Percentiles rank a stretch among this genome's conserved stretches.
Conservation (phyloP, 2,329 filamentous ascomycete species). For the Phaeosphaeriaceae sp. region DNA sequence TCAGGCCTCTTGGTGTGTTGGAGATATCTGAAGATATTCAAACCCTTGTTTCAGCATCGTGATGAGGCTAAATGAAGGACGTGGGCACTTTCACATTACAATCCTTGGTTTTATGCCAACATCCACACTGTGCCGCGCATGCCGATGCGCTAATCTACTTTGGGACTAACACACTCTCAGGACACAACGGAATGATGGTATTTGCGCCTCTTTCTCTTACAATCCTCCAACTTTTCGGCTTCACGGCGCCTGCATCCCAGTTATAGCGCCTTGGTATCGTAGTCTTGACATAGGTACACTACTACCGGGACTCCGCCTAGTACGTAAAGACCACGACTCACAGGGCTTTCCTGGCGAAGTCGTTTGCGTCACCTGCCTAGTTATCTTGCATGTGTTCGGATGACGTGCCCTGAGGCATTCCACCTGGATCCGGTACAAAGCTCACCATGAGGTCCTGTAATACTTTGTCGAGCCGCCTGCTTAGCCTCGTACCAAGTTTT, state of each 20-base stretch:
- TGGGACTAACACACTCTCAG: constrained; percentile 25
- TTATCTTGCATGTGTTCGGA: constrained; percentile 1
- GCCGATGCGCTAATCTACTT: constrained; percentile 10
- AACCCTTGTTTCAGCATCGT: background rate
- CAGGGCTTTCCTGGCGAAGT: constrained; percentile 12
- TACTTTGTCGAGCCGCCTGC: too few relatives aligned
- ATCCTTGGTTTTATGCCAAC: constrained; percentile 14
- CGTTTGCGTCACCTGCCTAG: constrained; percentile 16
- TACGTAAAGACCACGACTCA: constrained; percentile 25
- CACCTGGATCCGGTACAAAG: constrained; percentile 9
- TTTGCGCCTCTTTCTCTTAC: constrained; percentile 38
- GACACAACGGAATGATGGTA: constrained; percentile 42
- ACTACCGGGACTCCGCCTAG: too few relatives aligned
- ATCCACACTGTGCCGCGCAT: constrained; percentile 5
- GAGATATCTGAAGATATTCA: background rate
- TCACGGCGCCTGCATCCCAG: constrained; percentile 24
- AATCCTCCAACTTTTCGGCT: constrained; percentile 33
- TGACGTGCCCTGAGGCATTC: background rate
- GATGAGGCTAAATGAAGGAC: background rate
- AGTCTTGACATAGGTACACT: constrained; percentile 3
- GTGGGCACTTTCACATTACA: background rate
- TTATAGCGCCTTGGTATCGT: constrained; percentile 18
- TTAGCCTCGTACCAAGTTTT: background rate
- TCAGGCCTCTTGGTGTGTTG: background rate
- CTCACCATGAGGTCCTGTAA: background rate